Base-by-base conservation (phyloP, 2,329 filamentous ascomycete genomes). In the Colletotrichum paranaense region DNA sequence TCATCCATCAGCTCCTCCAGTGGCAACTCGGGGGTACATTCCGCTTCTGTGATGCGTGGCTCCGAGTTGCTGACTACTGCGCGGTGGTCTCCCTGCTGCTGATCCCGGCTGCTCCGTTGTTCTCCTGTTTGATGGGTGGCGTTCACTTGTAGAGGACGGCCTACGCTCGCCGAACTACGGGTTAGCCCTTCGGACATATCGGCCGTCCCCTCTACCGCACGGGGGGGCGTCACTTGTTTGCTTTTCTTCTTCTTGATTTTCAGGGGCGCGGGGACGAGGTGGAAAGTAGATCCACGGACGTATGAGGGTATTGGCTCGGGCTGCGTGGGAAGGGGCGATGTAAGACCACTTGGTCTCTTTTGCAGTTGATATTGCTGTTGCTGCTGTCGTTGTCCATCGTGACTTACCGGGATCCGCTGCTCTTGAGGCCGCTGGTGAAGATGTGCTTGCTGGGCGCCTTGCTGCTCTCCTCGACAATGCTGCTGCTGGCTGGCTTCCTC, bases 1-100 rank as follows among this genome's bases (percentile, higher is more conserved):
- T 75, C 68, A n/a, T 75, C 72, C 7, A 74, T 32, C 16, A 68
- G 55, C 49, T 73, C 64, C 7, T 66, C 70, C 46, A 74, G 24
- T 22, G 70, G 35, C 53, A 74, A 16, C 5, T 66, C 62, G 9
- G 71, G 35, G 11, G 16, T 46, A 24, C 22, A 60, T 2, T 19
- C 24, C 56, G 28, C 26, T n/a, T 52, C 16, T 9, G 19, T 22
- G 3, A 38, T 30, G 5, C 9, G 28, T 8, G 35, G 8, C 11
- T 55, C 38, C 9, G 59, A 26, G 38, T 26, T 42, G 38, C 38
- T 52, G 19, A 11, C 59, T 26, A 42, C 59, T 22, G 19, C n/a
- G 26, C 42, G 19, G 42, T 22, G 8, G 19, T 16, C 19, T 26
- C 6, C 22, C 8, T 28, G n/a, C 9, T 26, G 59, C 8, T 28